Evolutionary conservation across 306 rosid genomes (phyloP).

Genomic region (Glycine latifolia): DNA sequence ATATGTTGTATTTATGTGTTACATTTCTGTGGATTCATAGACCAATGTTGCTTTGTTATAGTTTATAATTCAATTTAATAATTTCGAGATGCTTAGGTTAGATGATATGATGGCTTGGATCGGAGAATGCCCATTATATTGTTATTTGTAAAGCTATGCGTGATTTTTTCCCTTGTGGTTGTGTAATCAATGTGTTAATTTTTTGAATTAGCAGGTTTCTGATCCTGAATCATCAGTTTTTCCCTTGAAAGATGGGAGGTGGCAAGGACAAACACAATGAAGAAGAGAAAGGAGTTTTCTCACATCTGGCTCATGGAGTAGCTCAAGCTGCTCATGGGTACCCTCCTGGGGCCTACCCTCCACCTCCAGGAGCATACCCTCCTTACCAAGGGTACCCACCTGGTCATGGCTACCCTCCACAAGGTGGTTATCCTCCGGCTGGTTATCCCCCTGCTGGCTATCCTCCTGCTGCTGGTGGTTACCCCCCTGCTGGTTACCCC

Average conservation of each 20-base stretch:
- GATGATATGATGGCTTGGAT: background rate
- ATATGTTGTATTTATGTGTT: background rate
- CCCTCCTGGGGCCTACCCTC: constrained; percentile 56
- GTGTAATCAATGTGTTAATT: background rate
- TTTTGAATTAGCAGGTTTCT: constrained; percentile 8
- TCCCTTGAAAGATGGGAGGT: constrained; percentile 69
- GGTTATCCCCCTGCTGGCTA: constrained; percentile 62
- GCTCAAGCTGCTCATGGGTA: constrained; percentile 59
- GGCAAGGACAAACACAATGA: constrained; percentile 66
- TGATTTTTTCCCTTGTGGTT: background rate
- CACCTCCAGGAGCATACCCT: constrained; percentile 47
- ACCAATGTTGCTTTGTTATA: background rate
- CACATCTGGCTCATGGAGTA: constrained; percentile 59
- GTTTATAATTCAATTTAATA: background rate
- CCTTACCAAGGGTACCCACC: constrained; percentile 36
- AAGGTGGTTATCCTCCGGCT: constrained; percentile 27
- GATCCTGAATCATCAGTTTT: constrained; percentile 6
- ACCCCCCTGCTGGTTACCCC: constrained; percentile 45
- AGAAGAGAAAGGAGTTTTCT: constrained; percentile 73
- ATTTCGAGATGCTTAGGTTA: background rate
- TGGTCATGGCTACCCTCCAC: constrained; percentile 47
- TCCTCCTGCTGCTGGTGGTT: constrained; percentile 35
- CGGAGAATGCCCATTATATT: background rate
- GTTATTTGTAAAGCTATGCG: background rate
- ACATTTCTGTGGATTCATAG: background rate